A percentile compares a stretch with the other conserved stretches of the same genome.
Evolutionary conservation across 2,329 filamentous ascomycete species (phyloP).

Genomic region (Aspergillus pseudotamarii): DNA sequence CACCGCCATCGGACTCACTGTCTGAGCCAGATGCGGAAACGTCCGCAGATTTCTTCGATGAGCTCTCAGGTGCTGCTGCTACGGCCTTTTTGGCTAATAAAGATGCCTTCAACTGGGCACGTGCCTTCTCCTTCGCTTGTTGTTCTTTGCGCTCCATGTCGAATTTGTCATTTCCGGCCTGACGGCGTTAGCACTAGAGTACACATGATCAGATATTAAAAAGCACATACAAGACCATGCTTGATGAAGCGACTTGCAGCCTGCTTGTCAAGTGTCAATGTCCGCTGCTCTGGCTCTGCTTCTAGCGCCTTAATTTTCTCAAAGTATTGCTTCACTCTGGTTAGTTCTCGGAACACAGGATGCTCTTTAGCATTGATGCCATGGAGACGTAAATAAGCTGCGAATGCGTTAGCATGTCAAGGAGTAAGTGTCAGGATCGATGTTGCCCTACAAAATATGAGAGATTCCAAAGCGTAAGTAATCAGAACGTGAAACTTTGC

Average conservation of each 20-base stretch:
- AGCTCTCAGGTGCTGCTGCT: conserved; percentile 26
- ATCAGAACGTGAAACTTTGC: conserved; percentile 89
- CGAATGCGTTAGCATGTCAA: conserved; percentile 13
- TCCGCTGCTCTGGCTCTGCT: conserved; percentile 59
- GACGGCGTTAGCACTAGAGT: conserved; percentile 18
- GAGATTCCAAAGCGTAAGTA: conserved; percentile 86
- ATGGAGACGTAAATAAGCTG: conserved; percentile 76
- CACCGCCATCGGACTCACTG: conserved; percentile 18
- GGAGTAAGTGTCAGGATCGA: neutral
- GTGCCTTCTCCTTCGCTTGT: conserved; percentile 54
- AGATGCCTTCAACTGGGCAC: conserved; percentile 52
- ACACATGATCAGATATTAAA: neutral
- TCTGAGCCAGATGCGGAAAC: conserved; percentile 22
- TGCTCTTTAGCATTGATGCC: conserved; percentile 82
- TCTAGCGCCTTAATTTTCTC: conserved; percentile 84
- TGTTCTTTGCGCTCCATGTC: conserved; percentile 54
- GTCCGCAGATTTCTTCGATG: conserved; percentile 21
- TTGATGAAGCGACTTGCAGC: conserved; percentile 82
- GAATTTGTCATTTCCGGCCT: conserved; percentile 55
- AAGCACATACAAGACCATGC: conserved; percentile 67
- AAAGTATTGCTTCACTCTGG: conserved; percentile 87
- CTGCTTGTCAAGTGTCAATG: conserved; percentile 68
- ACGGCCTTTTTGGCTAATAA: conserved; percentile 44
- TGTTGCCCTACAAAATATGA: conserved; percentile 72
- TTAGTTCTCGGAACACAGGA: conserved; percentile 81